A percentile compares a stretch with the other conserved stretches of the same genome.
Evolutionary conservation across 257 asterid genomes (phyloP).

Genomic region (Apocynum venetum): DNA sequence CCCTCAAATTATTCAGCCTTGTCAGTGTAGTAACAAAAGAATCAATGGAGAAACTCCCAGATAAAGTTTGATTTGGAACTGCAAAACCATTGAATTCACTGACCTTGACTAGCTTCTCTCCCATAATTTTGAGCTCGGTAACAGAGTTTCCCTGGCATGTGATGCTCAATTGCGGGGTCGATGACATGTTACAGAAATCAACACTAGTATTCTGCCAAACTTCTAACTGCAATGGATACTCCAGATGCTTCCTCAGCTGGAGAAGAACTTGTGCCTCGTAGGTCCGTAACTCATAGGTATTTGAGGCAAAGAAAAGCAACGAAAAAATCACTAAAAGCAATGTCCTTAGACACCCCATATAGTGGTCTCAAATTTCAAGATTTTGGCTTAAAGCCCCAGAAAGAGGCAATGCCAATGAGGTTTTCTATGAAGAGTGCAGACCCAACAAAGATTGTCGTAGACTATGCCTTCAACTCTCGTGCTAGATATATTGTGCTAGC

Average conservation of each 20-base stretch:
- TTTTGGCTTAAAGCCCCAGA: constrained; percentile 26
- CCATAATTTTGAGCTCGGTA: constrained; percentile 76
- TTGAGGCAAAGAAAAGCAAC: constrained; percentile 41
- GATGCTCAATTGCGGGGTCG: constrained; percentile 63
- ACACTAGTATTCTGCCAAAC: constrained; percentile 52
- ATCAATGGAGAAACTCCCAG: constrained; percentile 66
- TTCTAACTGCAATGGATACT: constrained; percentile 52
- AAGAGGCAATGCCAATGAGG: background rate
- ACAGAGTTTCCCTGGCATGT: constrained; percentile 63
- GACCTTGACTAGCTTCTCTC: constrained; percentile 53
- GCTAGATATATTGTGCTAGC: background rate
- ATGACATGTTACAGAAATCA: constrained; percentile 54
- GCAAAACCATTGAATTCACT: constrained; percentile 61
- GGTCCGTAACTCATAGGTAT: constrained; percentile 50
- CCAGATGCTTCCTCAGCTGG: constrained; percentile 86
- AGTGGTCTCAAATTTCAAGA: constrained; percentile 14
- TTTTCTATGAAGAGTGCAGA: background rate
- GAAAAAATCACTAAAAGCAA: constrained; percentile 37
- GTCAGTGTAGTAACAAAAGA: constrained; percentile 86
- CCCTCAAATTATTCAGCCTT: constrained; percentile 66
- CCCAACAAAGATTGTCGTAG: background rate
- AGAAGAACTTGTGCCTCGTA: constrained; percentile 74
- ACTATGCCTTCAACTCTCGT: background rate
- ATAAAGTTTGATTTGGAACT: constrained; percentile 56
- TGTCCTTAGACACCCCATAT: constrained; percentile 41